Conservation (phyloP, 306 rosid genomes). For the Acacia confusa region DNA sequence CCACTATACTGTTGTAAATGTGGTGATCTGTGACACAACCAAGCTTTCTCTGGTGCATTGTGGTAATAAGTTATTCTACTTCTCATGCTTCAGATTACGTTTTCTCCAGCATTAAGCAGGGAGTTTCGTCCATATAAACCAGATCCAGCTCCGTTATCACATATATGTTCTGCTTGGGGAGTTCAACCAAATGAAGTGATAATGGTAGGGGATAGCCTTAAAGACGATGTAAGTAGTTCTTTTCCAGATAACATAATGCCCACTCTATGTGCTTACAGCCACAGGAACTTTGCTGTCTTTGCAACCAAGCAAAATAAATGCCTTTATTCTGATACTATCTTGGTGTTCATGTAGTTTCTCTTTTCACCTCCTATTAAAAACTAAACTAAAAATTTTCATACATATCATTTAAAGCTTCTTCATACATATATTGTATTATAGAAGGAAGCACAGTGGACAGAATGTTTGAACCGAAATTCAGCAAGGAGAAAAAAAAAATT, state of each 20-base stretch:
- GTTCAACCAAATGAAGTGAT: slow-evolving; percentile 84
- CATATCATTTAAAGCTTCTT: not conserved
- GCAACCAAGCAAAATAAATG: slow-evolving; percentile 15
- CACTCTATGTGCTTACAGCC: slow-evolving; percentile 6
- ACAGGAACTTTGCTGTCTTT: not conserved
- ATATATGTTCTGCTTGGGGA: slow-evolving; percentile 87
- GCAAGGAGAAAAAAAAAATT: not conserved
- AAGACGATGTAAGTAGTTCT: slow-evolving; percentile 72
- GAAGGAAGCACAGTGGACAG: not conserved
- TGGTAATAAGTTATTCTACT: not conserved
- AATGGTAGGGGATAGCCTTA: slow-evolving; percentile 93
- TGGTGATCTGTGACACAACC: not conserved
- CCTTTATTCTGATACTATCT: slow-evolving; percentile 13
- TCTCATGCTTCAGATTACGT: slow-evolving; percentile 63
- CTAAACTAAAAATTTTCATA: not conserved
- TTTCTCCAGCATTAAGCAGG: slow-evolving; percentile 88
- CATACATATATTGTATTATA: not conserved
- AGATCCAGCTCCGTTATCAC: slow-evolving; percentile 82
- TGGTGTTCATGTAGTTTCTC: not conserved
- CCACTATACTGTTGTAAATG: not conserved
- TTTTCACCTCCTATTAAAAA: slow-evolving; percentile 8
- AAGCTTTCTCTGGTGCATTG: not conserved
- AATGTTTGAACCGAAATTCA: not conserved
- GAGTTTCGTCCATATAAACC: slow-evolving; percentile 90
- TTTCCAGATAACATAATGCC: not conserved